These are phyloP conservation scores for Blastobotrys arbuscula DNA, from an alignment of 1,139 yeast species.

Conservation along the genomic window DNA sequence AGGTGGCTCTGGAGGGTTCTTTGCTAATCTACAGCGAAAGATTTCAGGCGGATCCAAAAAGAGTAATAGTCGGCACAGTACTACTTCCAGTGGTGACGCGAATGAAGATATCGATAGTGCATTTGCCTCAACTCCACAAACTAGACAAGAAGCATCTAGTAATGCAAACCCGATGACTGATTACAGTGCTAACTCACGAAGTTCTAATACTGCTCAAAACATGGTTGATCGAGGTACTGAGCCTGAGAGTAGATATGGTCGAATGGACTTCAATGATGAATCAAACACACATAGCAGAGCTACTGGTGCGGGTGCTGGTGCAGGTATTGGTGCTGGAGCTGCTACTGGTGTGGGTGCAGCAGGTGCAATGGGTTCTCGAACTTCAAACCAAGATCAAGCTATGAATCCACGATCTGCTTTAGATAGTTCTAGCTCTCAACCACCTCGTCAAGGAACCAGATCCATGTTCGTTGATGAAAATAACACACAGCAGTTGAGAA, in stretches of 20 bases:
- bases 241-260: not conserved
- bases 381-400: not conserved
- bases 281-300: not conserved
- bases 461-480: conserved; percentile 12
- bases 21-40: not conserved
- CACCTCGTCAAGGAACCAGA: not conserved
- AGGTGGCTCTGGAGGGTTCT: not conserved
- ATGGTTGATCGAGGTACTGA: not conserved
- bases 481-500: conserved; percentile 1
- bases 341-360: not conserved
- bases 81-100: not conserved
- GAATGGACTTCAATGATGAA: not conserved
- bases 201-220: conserved; percentile 3
- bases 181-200: not conserved
- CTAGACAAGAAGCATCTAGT: conserved; percentile 2
- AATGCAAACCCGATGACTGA: conserved; percentile 5
- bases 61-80: conserved; percentile 1
- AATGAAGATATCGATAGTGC: not conserved
- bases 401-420: not conserved
- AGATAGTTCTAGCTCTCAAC: not conserved
- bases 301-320: not conserved
- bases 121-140: conserved; percentile 4
- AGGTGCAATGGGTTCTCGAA: not conserved
- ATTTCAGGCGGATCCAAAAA: not conserved
- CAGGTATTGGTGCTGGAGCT: not conserved